Evolutionary conservation across 2,329 filamentous ascomycete genomes (phyloP).

Genomic region (Aspergillus piperis): DNA sequence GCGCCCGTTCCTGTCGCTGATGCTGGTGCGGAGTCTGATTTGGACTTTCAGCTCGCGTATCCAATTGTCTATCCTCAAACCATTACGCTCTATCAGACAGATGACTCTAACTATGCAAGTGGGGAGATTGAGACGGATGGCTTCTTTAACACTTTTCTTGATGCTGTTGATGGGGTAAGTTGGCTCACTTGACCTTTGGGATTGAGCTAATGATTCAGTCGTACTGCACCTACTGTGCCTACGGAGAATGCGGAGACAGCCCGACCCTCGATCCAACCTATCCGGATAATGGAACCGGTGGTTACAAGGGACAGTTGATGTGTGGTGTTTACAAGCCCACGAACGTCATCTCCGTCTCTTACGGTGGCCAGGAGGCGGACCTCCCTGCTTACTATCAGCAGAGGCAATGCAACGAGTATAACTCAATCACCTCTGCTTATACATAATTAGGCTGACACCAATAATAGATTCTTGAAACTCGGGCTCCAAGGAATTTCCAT

Average conservation of each 20-base stretch:
- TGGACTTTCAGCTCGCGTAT: slow-evolving; percentile 11
- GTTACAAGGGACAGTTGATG: slow-evolving; percentile 7
- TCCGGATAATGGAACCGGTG: not conserved
- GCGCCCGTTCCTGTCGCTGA: not conserved
- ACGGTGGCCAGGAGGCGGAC: slow-evolving; percentile 7
- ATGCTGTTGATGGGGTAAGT: slow-evolving; percentile 11
- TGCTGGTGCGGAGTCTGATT: slow-evolving; percentile 7
- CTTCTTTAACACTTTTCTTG: slow-evolving; percentile 11
- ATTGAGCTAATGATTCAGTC: not conserved
- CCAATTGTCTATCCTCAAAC: slow-evolving; percentile 8
- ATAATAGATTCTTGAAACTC: slow-evolving; percentile 6
- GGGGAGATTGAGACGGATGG: not conserved
- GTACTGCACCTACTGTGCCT: slow-evolving; percentile 9
- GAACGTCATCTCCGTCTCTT: slow-evolving; percentile 11
- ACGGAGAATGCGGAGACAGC: slow-evolving; percentile 9
- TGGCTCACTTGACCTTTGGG: too few relatives aligned
- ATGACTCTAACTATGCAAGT: slow-evolving; percentile 6
- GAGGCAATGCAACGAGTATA: slow-evolving; percentile 8
- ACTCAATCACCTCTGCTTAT: not conserved
- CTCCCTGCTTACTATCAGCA: slow-evolving; percentile 6
- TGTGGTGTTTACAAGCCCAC: slow-evolving; percentile 11
- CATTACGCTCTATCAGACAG: slow-evolving; percentile 6
- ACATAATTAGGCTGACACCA: too few relatives aligned
- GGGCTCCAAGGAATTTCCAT: slow-evolving; percentile 10
- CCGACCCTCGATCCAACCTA: slow-evolving; percentile 7